A percentile compares a stretch with the other conserved stretches of the same genome.
phyloP scores from a whole-genome alignment of 208 protist genomes.

The Trypanosoma melophagium region DNA sequence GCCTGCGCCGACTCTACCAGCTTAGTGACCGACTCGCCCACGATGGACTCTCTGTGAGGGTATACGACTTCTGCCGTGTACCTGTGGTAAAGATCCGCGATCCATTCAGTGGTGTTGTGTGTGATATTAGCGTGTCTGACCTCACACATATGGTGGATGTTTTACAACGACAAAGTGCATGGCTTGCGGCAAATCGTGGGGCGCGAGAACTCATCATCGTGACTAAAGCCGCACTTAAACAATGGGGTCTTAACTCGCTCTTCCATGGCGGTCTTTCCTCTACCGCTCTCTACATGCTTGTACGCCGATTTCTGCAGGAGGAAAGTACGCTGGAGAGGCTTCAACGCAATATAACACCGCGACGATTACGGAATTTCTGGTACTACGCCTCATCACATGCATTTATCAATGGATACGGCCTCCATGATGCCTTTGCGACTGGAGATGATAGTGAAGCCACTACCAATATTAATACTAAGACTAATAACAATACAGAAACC shows the following conservation, averaged over 20 bases:
- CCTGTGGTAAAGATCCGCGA: slow-evolving; percentile 47
- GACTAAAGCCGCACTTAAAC: slow-evolving; percentile 57
- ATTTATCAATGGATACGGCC: slow-evolving; percentile 48
- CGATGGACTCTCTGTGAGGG: slow-evolving; percentile 28
- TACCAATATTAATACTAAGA: not conserved
- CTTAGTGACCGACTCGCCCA: not conserved
- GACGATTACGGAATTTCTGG: slow-evolving; percentile 56
- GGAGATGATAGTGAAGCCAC: not conserved
- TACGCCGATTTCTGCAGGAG: slow-evolving; percentile 45
- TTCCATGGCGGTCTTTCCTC: slow-evolving; percentile 55
- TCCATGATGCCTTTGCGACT: slow-evolving; percentile 43
- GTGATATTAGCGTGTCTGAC: slow-evolving; percentile 44
- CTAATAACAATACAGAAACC: not conserved
- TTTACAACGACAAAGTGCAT: slow-evolving; percentile 38
- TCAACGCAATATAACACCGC: not conserved
- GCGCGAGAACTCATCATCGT: slow-evolving; percentile 41
- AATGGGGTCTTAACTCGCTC: slow-evolving; percentile 59
- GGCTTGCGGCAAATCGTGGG: slow-evolving; percentile 27
- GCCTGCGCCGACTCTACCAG: slow-evolving; percentile 8
- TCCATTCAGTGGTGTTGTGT: slow-evolving; percentile 28
- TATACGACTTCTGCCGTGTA: slow-evolving; percentile 54
- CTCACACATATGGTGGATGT: slow-evolving; percentile 25
- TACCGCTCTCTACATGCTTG: slow-evolving; percentile 61
- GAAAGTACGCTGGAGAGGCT: not conserved
- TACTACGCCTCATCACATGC: slow-evolving; percentile 37